A percentile compares a stretch with the other conserved stretches of the same genome.
These are phyloP conservation scores for Heliosperma pusillum DNA, from an alignment of 148 eudicot genomes.

Conservation along the genomic window DNA sequence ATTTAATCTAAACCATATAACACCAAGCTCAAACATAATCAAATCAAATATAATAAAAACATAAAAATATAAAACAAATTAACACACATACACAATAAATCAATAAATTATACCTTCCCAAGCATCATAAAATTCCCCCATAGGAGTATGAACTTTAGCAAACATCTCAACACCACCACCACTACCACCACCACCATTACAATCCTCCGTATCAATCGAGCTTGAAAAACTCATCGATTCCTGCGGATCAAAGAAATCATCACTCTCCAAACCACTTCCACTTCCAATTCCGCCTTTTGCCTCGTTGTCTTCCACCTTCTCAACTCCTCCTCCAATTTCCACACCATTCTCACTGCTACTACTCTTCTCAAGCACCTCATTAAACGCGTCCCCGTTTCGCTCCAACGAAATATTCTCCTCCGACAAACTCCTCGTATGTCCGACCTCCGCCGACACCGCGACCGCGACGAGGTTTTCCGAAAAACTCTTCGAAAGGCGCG, in stretches of 20 bases:
- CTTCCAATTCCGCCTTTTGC: not conserved
- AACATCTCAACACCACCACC: slow-evolving; percentile 37
- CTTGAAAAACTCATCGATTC: slow-evolving; percentile 54
- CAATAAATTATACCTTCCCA: slow-evolving; percentile 67
- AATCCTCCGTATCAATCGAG: slow-evolving; percentile 41
- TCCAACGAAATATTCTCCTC: slow-evolving; percentile 38
- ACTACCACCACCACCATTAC: slow-evolving; percentile 22
- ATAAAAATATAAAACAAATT: not conserved
- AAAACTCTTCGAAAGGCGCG: slow-evolving; percentile 62
- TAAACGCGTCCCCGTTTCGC: slow-evolving; percentile 23
- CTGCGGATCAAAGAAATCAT: slow-evolving; percentile 69
- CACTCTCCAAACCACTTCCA: slow-evolving; percentile 31
- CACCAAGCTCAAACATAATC: slow-evolving; percentile 7
- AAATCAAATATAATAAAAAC: no score
- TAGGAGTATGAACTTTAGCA: slow-evolving; percentile 33
- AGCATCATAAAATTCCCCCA: slow-evolving; percentile 85
- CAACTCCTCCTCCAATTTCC: slow-evolving; percentile 19
- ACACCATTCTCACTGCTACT: slow-evolving; percentile 19
- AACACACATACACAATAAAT: not conserved
- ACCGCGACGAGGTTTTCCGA: slow-evolving; percentile 32
- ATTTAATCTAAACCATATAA: not conserved
- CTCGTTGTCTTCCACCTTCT: slow-evolving; percentile 15
- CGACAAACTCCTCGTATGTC: slow-evolving; percentile 38
- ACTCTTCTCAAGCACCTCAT: slow-evolving; percentile 14
- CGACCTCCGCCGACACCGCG: slow-evolving; percentile 28